Percentiles rank a stretch among this genome's conserved stretches.
These are phyloP conservation scores for Auriscalpium microsporum DNA, from an alignment of 768 basidiomycete species.

Conservation along the genomic window DNA sequence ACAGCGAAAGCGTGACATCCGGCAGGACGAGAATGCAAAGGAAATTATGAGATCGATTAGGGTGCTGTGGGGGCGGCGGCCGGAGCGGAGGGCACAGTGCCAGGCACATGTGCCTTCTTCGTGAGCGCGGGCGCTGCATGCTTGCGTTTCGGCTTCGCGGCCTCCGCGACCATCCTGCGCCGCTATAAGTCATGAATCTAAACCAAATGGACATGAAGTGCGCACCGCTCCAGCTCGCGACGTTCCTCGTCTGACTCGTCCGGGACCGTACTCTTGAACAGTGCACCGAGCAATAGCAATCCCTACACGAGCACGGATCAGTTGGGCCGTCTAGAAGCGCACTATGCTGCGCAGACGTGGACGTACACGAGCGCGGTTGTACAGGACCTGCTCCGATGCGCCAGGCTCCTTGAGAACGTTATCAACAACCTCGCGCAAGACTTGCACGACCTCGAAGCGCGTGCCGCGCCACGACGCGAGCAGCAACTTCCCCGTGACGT, in stretches of 20 bases:
- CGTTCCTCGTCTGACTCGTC: constrained; percentile 93
- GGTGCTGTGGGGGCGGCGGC: too few relatives aligned
- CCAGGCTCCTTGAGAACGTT: constrained; percentile 77
- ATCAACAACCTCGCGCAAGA: constrained; percentile 81
- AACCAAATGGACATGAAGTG: neutral
- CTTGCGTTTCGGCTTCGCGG: constrained; percentile 57
- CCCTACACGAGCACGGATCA: constrained; percentile 37
- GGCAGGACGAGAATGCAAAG: too few relatives aligned
- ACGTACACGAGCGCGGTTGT: constrained; percentile 59
- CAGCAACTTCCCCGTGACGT: constrained; percentile 91
- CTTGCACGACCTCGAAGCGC: constrained; percentile 87
- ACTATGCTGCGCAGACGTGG: too few relatives aligned
- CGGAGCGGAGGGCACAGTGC: too few relatives aligned
- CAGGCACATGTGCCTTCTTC: too few relatives aligned
- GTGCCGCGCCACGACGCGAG: constrained; percentile 98
- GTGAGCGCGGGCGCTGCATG: neutral
- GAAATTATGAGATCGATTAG: too few relatives aligned
- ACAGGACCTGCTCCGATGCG: constrained; percentile 57
- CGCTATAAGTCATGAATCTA: neutral
- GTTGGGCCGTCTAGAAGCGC: too few relatives aligned
- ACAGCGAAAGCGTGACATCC: too few relatives aligned
- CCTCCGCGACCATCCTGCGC: constrained; percentile 77
- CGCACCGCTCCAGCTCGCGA: constrained; percentile 85
- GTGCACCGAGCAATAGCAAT: constrained; percentile 78
- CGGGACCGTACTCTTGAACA: constrained; percentile 78